Conservation (phyloP, 2,329 filamentous ascomycete species). For the Xylaria sp. region DNA sequence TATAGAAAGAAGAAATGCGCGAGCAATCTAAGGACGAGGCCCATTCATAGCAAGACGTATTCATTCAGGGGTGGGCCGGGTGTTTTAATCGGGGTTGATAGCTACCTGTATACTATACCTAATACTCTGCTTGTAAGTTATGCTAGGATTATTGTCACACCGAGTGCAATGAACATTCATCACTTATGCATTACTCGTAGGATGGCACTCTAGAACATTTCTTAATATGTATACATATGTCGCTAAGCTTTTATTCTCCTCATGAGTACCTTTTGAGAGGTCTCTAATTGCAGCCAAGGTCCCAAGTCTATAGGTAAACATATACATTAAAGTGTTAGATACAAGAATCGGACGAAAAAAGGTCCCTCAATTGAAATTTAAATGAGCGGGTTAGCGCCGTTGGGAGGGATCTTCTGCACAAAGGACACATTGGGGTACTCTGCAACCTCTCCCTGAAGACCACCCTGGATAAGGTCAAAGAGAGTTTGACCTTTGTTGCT, state of each 20-base stretch:
- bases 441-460: conserved; percentile 18
- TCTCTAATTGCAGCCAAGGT: background rate
- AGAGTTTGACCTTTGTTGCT: conserved; percentile 9
- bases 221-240: background rate
- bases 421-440: conserved; percentile 33
- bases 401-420: conserved; percentile 32
- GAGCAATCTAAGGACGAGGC: too few relatives aligned
- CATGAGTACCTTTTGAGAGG: conserved; percentile 1
- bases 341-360: conserved; percentile 15
- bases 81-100: too few relatives aligned
- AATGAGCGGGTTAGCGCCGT: conserved; percentile 28
- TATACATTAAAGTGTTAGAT: conserved; percentile 23
- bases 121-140: too few relatives aligned
- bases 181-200: too few relatives aligned
- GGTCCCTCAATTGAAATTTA: conserved; percentile 17
- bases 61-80: too few relatives aligned
- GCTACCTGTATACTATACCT: too few relatives aligned
- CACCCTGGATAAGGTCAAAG: conserved; percentile 31
- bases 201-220: too few relatives aligned
- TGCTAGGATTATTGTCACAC: too few relatives aligned
- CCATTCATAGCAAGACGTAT: too few relatives aligned
- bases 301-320: background rate
- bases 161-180: too few relatives aligned
- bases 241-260: background rate
- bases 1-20: too few relatives aligned